Evolutionary conservation across 768 basidiomycete species (phyloP).

Genomic region (Termitomyces sp.): DNA sequence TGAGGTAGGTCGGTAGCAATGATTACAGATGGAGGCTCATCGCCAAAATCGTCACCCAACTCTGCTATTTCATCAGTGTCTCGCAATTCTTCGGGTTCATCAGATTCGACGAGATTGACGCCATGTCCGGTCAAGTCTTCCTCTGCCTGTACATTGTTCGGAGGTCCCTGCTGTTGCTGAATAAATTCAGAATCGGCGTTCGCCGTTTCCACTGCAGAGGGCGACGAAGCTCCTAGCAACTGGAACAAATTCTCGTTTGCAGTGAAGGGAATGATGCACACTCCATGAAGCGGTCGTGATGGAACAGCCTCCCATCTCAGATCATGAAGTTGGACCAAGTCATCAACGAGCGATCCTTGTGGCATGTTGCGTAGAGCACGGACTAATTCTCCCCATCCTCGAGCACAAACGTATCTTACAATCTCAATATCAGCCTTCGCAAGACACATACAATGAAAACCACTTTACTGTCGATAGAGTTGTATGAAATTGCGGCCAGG

Average conservation of each 20-base stretch:
- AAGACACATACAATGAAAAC: not conserved
- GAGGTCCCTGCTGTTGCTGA: not conserved
- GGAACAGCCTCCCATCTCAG: slow-evolving; percentile 6
- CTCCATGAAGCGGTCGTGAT: not conserved
- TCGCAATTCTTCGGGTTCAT: not conserved
- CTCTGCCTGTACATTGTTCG: not conserved
- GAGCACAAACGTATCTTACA: slow-evolving; percentile 17
- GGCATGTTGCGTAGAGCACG: slow-evolving; percentile 14
- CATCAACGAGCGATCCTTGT: slow-evolving; percentile 15
- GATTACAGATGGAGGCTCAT: not conserved
- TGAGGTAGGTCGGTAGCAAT: not conserved
- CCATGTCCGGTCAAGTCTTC: not conserved
- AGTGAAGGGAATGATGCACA: slow-evolving; percentile 9
- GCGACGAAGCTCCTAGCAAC: not conserved
- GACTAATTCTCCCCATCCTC: slow-evolving; percentile 21
- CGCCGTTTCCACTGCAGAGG: slow-evolving; percentile 5
- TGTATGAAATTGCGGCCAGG: slow-evolving; percentile 2
- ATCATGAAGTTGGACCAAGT: slow-evolving; percentile 19
- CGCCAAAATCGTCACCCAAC: not conserved
- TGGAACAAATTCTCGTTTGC: slow-evolving; percentile 7
- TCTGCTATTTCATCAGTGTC: not conserved
- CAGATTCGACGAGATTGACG: not conserved
- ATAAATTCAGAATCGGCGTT: not conserved
- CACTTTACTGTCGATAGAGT: slow-evolving; percentile 11
- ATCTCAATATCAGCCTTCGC: not conserved